phyloP scores from a whole-genome alignment of 2,329 filamentous ascomycete genomes.

The Neonectria ditissima region DNA sequence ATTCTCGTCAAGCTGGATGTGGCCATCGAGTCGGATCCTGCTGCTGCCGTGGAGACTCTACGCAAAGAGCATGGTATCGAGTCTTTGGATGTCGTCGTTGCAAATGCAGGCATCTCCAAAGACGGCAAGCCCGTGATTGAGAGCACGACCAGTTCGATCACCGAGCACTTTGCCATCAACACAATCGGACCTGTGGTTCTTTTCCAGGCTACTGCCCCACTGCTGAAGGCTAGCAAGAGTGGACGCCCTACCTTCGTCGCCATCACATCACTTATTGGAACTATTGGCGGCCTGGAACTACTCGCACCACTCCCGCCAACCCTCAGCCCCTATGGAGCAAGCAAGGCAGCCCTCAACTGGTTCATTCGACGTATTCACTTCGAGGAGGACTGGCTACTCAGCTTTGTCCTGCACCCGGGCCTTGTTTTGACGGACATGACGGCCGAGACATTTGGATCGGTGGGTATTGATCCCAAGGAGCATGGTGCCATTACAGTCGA shows the following conservation, averaged over 20 bases:
- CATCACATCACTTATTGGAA: conserved; percentile 14
- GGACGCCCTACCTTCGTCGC: conserved; percentile 14
- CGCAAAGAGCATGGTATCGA: neutral
- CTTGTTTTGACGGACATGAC: conserved; percentile 21
- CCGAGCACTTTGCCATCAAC: conserved; percentile 21
- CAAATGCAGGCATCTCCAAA: conserved; percentile 11
- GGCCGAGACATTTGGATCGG: neutral
- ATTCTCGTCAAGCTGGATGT: conserved; percentile 20
- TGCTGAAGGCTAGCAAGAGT: conserved; percentile 12
- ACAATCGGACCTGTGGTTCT: conserved; percentile 1
- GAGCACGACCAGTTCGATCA: too few relatives aligned
- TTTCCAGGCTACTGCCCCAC: conserved; percentile 14
- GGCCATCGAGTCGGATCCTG: neutral
- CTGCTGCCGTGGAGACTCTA: neutral
- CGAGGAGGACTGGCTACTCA: conserved; percentile 41
- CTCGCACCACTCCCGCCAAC: neutral
- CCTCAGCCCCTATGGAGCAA: conserved; percentile 31
- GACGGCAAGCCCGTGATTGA: neutral
- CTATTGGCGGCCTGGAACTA: too few relatives aligned
- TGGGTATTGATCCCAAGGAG: neutral
- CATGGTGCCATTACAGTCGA: neutral
- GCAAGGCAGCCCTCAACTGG: conserved; percentile 37
- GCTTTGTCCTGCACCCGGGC: conserved; percentile 33
- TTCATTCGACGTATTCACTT: conserved; percentile 33
- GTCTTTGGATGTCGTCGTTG: conserved; percentile 14